Conservation (phyloP, 106 monocot species). For the Platanthera guangdongensis region DNA sequence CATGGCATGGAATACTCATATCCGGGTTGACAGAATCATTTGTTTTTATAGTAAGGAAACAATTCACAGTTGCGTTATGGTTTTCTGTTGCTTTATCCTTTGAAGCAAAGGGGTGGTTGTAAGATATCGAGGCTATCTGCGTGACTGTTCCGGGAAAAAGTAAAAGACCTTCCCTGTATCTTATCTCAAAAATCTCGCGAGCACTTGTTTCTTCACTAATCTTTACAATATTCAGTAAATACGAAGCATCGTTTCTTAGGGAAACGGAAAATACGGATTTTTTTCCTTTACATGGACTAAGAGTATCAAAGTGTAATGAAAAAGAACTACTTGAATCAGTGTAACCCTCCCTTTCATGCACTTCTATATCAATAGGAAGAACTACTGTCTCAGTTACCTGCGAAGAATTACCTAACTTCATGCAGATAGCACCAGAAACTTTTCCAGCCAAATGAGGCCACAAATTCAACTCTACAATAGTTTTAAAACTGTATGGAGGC, state of each 20-base stretch:
- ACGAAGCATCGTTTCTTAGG: constrained; percentile 37
- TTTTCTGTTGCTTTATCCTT: constrained; percentile 9
- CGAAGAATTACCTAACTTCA: constrained; percentile 34
- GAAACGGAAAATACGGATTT: constrained; percentile 33
- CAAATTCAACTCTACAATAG: constrained; percentile 40
- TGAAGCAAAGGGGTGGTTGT: constrained; percentile 5
- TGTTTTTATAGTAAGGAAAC: constrained; percentile 29
- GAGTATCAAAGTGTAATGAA: constrained; percentile 34
- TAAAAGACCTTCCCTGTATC: constrained; percentile 44
- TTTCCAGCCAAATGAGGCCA: constrained; percentile 31
- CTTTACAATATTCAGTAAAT: constrained; percentile 34
- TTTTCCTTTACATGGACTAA: constrained; percentile 16
- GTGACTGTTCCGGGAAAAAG: constrained; percentile 51
- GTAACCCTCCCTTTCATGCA: constrained; percentile 22
- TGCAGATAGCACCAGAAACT: constrained; percentile 47
- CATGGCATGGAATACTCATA: constrained; percentile 30
- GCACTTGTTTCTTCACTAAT: constrained; percentile 34
- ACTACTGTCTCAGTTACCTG: constrained; percentile 24
- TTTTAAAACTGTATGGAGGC: constrained; percentile 23
- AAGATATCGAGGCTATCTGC: constrained; percentile 35
- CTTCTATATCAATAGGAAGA: constrained; percentile 50
- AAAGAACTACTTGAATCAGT: constrained; percentile 18
- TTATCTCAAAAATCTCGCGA: constrained; percentile 32
- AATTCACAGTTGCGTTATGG: constrained; percentile 11
- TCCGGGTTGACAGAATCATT: constrained; percentile 24